These are phyloP conservation scores for Oryza meridionalis DNA, from an alignment of 176 grass and related monocot genomes.

Conservation along the genomic window DNA sequence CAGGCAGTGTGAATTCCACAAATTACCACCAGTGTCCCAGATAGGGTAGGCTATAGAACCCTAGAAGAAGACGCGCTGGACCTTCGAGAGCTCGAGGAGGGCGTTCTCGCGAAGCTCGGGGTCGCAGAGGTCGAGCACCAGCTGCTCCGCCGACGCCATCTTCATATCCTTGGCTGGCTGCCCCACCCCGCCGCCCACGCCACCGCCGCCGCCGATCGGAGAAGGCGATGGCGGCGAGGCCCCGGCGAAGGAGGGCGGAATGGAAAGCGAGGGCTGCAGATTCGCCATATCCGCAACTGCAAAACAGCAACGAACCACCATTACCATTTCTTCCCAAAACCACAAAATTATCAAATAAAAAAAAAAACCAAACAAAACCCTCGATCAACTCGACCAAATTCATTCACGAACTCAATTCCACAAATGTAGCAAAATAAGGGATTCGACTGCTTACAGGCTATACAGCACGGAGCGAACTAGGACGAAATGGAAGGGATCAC, in stretches of 20 bases:
- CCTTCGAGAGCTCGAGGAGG: constrained; percentile 97
- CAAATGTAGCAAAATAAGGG: background rate
- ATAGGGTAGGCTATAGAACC: background rate
- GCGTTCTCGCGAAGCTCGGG: constrained; percentile 92
- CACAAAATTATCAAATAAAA: background rate
- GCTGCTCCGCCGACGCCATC: constrained; percentile 89
- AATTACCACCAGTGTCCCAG: background rate
- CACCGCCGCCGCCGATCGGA: constrained; percentile 28
- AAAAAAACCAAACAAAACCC: too few species aligned
- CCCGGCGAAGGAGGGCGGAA: constrained; percentile 59
- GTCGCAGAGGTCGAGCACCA: constrained; percentile 93
- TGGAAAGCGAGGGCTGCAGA: constrained; percentile 59
- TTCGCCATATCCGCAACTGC: constrained; percentile 67
- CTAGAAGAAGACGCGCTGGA: constrained; percentile 18
- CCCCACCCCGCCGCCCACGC: background rate
- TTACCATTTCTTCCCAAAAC: background rate
- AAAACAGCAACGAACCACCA: background rate
- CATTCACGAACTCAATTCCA: background rate
- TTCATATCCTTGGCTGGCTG: constrained; percentile 66
- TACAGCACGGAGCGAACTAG: background rate
- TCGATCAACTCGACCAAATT: too few species aligned
- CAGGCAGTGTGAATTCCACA: constrained; percentile 5
- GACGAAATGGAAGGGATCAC: background rate
- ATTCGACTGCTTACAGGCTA: background rate
- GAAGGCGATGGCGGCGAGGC: constrained; percentile 55